phyloP scores from a whole-genome alignment of 805 yeast species.

The Wickerhamiella brachini region DNA sequence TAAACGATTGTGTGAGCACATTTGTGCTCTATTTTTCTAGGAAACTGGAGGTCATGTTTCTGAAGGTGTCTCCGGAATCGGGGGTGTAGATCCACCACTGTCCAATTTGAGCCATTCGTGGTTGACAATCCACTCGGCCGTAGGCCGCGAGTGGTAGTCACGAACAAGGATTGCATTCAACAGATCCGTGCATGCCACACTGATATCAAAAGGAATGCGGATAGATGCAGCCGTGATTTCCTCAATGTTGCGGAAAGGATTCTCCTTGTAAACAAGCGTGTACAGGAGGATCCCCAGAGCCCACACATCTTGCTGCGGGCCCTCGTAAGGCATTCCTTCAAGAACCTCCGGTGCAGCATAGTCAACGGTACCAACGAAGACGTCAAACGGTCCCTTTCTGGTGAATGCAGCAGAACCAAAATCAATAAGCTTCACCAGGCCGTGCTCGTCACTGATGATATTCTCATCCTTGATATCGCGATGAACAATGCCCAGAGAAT shows the following conservation, averaged over 20 bases:
- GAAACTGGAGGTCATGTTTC: neutral
- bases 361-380: constrained; percentile 93
- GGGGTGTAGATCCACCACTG: neutral
- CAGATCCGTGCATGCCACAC: constrained; percentile 48
- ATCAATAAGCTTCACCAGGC: constrained; percentile 74
- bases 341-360: constrained; percentile 97
- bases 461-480: constrained; percentile 94
- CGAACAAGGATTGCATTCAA: constrained; percentile 56
- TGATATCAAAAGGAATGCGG: constrained; percentile 41
- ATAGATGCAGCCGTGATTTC: constrained; percentile 76
- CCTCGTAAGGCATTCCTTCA: constrained; percentile 76
- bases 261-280: constrained; percentile 83
- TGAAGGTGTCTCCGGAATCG: no score
- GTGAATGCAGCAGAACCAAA: constrained; percentile 92
- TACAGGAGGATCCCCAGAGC: constrained; percentile 84
- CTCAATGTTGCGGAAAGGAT: constrained; percentile 90
- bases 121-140: constrained; percentile 52
- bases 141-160: constrained; percentile 52
- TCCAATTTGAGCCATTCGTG: constrained; percentile 44
- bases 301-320: constrained; percentile 95
- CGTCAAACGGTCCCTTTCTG: constrained; percentile 88
- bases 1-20: neutral
- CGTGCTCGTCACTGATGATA: constrained; percentile 65
- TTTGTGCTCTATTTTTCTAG: neutral
- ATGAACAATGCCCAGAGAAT: constrained; percentile 76